These are phyloP conservation scores for Leccinum broughii DNA, from an alignment of 768 basidiomycete genomes.

Conservation along the genomic window DNA sequence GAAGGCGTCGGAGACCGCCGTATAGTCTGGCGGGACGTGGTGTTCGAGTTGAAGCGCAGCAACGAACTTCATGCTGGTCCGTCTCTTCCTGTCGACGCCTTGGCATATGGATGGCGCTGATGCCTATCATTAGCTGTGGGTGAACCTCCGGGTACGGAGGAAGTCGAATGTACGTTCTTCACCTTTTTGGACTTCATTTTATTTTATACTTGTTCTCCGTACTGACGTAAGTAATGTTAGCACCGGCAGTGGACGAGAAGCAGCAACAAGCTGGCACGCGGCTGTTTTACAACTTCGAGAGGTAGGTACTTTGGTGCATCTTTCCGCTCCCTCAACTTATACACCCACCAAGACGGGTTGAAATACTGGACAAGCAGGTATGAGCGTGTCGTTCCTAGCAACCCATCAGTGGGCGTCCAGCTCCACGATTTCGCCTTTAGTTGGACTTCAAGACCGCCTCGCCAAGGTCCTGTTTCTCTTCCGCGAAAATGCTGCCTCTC, in stretches of 20 bases:
- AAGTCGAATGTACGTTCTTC: constrained; percentile 36
- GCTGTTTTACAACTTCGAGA: constrained; percentile 45
- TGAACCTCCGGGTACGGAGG: constrained; percentile 38
- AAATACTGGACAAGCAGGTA: constrained; percentile 49
- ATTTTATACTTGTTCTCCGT: background rate
- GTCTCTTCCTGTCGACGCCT: constrained; percentile 10
- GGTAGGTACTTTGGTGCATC: constrained; percentile 26
- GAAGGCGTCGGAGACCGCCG: constrained; percentile 37
- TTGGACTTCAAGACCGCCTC: constrained; percentile 48
- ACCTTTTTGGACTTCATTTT: background rate
- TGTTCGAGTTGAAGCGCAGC: constrained; percentile 44
- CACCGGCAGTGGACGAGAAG: constrained; percentile 47
- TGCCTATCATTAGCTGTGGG: constrained; percentile 21
- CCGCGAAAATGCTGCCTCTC: constrained; percentile 52
- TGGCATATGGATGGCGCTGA: background rate
- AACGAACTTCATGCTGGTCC: constrained; percentile 32
- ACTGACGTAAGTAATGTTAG: constrained; percentile 11
- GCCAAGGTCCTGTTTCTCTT: constrained; percentile 50
- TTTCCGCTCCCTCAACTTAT: constrained; percentile 1
- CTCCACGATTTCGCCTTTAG: constrained; percentile 43
- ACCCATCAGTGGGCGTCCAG: constrained; percentile 24
- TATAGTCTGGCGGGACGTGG: constrained; percentile 43
- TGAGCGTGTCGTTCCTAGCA: constrained; percentile 3
- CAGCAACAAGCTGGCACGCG: constrained; percentile 47
- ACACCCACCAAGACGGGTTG: constrained; percentile 39